A percentile compares a stretch with the other conserved stretches of the same genome.
These are phyloP conservation scores for Apodospora peruviana DNA, from an alignment of 495 filamentous ascomycete species.

Conservation along the genomic window DNA sequence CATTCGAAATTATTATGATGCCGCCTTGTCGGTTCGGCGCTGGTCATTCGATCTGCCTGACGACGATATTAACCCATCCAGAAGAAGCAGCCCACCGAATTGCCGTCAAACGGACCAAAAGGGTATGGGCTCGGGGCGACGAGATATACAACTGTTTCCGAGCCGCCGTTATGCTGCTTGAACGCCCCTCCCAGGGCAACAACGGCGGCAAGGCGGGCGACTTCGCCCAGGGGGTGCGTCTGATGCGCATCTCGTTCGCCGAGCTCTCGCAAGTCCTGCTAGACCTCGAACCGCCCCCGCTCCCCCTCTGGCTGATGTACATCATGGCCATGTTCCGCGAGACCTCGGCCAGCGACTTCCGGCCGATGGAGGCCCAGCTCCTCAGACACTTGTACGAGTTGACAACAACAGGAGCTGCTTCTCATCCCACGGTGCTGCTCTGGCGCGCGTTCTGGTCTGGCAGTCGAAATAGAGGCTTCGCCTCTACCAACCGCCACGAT, in stretches of 20 bases:
- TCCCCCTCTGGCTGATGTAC: constrained; percentile 6
- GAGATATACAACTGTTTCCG: constrained; percentile 4
- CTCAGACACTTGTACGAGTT: neutral
- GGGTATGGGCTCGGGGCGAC: no score
- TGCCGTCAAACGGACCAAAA: no score
- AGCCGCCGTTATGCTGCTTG: neutral
- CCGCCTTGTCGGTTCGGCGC: no score
- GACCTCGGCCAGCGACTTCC: constrained; percentile 1
- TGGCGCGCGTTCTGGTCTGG: no score
- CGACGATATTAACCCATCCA: no score
- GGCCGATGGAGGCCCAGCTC: constrained; percentile 1
- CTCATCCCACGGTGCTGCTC: constrained; percentile 2
- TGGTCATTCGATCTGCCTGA: no score
- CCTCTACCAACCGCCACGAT: no score
- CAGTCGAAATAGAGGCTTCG: no score
- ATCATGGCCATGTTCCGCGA: constrained; percentile 5
- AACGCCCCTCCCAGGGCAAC: constrained; percentile 2
- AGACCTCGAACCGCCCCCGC: neutral
- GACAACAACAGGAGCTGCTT: neutral
- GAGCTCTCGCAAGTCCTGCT: constrained; percentile 3
- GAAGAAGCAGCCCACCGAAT: no score
- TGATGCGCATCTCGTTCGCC: constrained; percentile 6
- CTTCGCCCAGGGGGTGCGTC: constrained; percentile 5
- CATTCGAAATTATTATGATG: no score
- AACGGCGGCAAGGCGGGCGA: constrained; percentile 4